phyloP scores from a whole-genome alignment of 371 early-diverging fungal species.

The Syncephalastrum sp. region DNA sequence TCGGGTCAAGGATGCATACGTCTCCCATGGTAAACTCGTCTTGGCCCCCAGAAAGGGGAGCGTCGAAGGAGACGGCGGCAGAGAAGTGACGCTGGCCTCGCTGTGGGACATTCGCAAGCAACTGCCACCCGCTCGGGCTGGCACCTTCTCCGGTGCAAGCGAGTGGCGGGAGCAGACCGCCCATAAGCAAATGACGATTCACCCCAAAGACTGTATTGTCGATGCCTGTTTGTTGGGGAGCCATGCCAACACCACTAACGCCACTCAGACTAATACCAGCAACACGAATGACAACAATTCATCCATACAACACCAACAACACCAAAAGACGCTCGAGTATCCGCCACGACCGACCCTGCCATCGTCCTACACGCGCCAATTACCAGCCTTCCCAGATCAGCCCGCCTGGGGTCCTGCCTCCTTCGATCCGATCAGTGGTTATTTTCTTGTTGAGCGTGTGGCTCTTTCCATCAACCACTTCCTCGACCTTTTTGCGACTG shows the following conservation, averaged over 20 bases:
- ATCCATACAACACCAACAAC: no score
- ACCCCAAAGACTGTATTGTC: constrained; percentile 4
- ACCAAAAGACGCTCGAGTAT: no score
- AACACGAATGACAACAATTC: no score
- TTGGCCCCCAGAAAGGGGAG: constrained; percentile 13
- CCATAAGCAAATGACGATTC: constrained; percentile 11
- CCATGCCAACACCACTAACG: no score
- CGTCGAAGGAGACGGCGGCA: not conserved
- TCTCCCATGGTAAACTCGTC: constrained; percentile 48
- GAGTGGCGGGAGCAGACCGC: constrained; percentile 10
- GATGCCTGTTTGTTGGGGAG: constrained; percentile 13
- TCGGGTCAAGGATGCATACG: constrained; percentile 45
- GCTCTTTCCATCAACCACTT: not conserved
- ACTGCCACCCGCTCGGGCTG: constrained; percentile 25
- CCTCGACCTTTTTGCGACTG: not conserved
- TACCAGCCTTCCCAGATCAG: no score
- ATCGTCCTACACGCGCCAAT: no score
- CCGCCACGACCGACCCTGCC: no score
- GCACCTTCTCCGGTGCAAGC: constrained; percentile 26
- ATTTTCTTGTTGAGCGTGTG: not conserved
- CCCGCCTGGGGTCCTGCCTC: no score
- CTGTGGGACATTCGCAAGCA: constrained; percentile 27
- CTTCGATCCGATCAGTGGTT: not conserved
- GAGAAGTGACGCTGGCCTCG: constrained; percentile 11
- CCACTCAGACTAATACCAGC: no score